Evolutionary conservation across 2,329 filamentous ascomycete species (phyloP), one percentile per base, ranked within the genome.

Genomic region (Cordyceps militaris): DNA sequence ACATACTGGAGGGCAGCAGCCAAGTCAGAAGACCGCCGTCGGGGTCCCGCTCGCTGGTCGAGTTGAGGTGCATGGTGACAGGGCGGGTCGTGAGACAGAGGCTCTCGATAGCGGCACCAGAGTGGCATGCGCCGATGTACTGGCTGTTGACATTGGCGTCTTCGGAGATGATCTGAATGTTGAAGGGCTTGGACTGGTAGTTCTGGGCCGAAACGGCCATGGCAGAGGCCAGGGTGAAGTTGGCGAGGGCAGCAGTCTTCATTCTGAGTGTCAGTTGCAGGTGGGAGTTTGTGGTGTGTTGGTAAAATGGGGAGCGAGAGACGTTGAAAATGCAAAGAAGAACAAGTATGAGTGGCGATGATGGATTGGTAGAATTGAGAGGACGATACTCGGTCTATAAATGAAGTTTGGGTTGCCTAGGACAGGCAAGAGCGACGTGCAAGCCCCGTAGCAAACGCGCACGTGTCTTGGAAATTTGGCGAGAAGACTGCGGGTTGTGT

Each of bases 1-100:
- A 58, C 57, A 28, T 44, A 58, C 57, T 44, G 44, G 43, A 32
- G 14, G 57, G 57, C 23, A 58, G 50, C 4, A 34, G 24, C 57
- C 57, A 58, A 4, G 57, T 58, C 24, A 58, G n/a, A 19, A 55
- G 34, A 14, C 57, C 57, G 11, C 36, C 36, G 21, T 52, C 19
- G 28, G 30, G 32, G 28, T 24, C 3, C n/a, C 21, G 21, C 11
- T 14, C 26, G 10, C 14, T 28, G 34, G 43, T 49, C 6, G 49
- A 28, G 57, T 58, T 58, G 44, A 54, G 36, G 26, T 58, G 57
- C 57, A 58, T 55, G 16, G 57, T 58, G 36, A 54, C 49, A 9
- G 42, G 42, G 9, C 30, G 19, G 42, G 7, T 19, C 16, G 8
- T 13, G 4, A 58, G 13, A 36, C 57, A 58, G 24, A 53, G 49